Evolutionary conservation across 176 grass and related monocot species (phyloP).

Genomic region (Aegilops tauschii): DNA sequence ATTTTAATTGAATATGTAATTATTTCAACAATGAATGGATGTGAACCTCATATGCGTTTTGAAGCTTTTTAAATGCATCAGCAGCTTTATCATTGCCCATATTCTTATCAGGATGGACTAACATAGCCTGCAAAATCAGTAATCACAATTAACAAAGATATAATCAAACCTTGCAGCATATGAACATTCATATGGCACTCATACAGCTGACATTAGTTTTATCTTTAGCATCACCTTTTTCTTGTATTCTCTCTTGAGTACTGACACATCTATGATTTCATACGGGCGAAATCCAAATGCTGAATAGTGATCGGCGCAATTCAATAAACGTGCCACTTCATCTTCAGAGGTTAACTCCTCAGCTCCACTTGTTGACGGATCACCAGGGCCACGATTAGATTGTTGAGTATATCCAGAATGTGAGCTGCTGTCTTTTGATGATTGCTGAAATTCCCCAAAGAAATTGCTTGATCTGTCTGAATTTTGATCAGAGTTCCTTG

Average conservation of each 20-base stretch:
- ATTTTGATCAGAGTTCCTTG: conserved; percentile 52
- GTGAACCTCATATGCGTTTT: conserved; percentile 97
- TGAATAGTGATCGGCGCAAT: conserved; percentile 90
- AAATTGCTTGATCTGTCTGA: conserved; percentile 42
- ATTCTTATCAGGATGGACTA: conserved; percentile 99
- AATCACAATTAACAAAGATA: conserved; percentile 29
- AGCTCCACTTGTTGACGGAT: conserved; percentile 81
- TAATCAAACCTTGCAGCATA: conserved; percentile 1
- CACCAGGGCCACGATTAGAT: conserved; percentile 44
- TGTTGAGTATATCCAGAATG: conserved; percentile 45
- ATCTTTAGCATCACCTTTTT: conserved; percentile 80
- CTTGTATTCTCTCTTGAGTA: conserved; percentile 96
- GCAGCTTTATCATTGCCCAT: conserved; percentile 98
- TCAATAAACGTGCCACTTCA: conserved; percentile 83
- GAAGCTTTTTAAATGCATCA: conserved; percentile 99
- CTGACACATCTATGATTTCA: conserved; percentile 70
- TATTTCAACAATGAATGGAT: conserved; percentile 22
- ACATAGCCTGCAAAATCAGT: conserved; percentile 90
- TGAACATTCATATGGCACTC: neutral
- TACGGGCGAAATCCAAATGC: conserved; percentile 80
- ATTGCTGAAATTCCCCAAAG: conserved; percentile 55
- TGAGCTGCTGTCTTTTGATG: conserved; percentile 44
- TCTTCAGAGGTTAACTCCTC: conserved; percentile 88
- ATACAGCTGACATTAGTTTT: conserved; percentile 17
- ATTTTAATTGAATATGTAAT: neutral